Evolutionary conservation across 2,329 filamentous ascomycete genomes (phyloP).

Genomic region (Fusarium sp.): DNA sequence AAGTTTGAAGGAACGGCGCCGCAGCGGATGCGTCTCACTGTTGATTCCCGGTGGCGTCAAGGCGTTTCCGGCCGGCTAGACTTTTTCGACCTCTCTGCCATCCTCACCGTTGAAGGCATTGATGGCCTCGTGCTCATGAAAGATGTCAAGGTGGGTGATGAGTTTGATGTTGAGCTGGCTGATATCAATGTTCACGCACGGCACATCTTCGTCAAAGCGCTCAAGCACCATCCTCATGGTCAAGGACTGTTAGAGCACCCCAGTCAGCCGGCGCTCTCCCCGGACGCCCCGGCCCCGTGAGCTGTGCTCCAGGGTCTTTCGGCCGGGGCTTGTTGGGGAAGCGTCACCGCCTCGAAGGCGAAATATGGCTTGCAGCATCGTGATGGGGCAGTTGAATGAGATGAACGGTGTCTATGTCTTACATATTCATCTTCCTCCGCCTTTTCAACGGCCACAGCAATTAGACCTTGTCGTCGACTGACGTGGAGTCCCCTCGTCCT

Average conservation of each 20-base stretch:
- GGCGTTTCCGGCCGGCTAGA: conserved; percentile 56
- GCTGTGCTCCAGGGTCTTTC: conserved; percentile 20
- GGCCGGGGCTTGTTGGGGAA: conserved; percentile 23
- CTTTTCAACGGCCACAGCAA: conserved; percentile 17
- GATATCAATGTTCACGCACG: conserved; percentile 61
- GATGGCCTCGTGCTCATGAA: conserved; percentile 50
- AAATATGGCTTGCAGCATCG: conserved; percentile 21
- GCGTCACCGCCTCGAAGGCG: conserved; percentile 28
- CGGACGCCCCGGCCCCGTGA: conserved; percentile 33
- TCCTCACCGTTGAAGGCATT: conserved; percentile 53
- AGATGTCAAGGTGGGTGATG: conserved; percentile 60
- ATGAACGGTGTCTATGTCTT: conserved; percentile 24
- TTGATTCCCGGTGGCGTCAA: conserved; percentile 50
- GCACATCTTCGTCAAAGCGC: conserved; percentile 57
- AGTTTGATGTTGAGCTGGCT: conserved; percentile 64
- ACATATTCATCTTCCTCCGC: conserved; percentile 6
- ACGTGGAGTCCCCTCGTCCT: conserved; percentile 24
- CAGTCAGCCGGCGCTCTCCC: conserved; percentile 27
- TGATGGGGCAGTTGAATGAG: conserved; percentile 1
- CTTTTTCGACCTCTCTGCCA: conserved; percentile 59
- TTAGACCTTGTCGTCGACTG: conserved; percentile 9
- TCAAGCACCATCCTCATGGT: conserved; percentile 41
- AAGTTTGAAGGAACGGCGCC: conserved; percentile 60
- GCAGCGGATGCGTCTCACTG: conserved; percentile 59
- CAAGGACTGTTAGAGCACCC: not conserved